Evolutionary conservation across 371 early-diverging fungal species (phyloP), one percentile per base, ranked within the genome.

Genomic region (Nematocida homosporus): DNA sequence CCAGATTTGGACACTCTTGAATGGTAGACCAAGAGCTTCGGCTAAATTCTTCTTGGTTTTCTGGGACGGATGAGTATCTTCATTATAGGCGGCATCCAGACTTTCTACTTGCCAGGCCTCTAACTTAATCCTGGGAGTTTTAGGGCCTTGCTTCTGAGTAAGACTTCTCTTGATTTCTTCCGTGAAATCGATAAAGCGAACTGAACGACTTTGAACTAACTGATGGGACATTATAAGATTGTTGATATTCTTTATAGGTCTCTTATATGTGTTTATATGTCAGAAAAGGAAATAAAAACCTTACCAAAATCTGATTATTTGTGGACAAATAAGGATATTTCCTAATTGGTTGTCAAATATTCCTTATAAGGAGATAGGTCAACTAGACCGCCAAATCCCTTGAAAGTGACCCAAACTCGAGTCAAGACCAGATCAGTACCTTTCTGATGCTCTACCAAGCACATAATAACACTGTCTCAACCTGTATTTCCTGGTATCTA

Each of bases 1-100:
- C 83, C 83, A 83, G 18, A 80, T 83, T 59, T 80, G 68, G 8
- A 83, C 64, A 30, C 79, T 83, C 29, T 78, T 54, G 38, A 66
- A 56, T 8, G 76, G 55, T 35, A 83, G 51, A 8, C 67, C 34
- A 6, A 78, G 44, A 40, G 42, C 35, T 6, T 18, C 10, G 16
- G 79, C 64, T 38, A 83, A 41, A 29, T 40, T 32, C 35, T 37
- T 65, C 37, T 79, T 79, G 42, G 79, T 65, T 47, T 76, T 57
- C 8, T 60, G 37, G 27, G 75, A 75, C 18, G 83, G 83, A 37
- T 78, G 77, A 3, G 78, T 59, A 66, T 81, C 79, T 1, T 59
- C 78, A 2, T 66, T 59, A 51, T 67, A 83, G 20, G 64, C 66
- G 30, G 47, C 41, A 27, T 63, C 63, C 2, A 83, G 78, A 16